phyloP scores from a whole-genome alignment of 495 filamentous ascomycete genomes.

The Xylaria acuta region DNA sequence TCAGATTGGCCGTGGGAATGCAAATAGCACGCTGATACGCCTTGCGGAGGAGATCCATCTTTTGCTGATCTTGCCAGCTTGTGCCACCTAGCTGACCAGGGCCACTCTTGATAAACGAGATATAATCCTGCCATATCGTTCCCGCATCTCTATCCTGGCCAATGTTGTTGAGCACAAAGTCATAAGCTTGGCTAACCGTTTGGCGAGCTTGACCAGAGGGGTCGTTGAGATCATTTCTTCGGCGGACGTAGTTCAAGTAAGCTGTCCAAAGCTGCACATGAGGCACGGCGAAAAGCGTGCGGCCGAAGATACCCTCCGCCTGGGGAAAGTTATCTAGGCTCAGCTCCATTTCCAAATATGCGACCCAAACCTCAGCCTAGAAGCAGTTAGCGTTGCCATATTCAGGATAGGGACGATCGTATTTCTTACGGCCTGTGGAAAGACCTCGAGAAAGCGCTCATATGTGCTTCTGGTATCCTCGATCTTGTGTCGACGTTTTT shows the following conservation, averaged over 20 bases:
- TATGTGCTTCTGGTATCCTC: conserved; percentile 82
- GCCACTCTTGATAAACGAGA: conserved; percentile 84
- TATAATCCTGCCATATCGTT: conserved; percentile 88
- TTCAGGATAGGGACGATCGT: neutral
- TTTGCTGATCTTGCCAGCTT: conserved; percentile 95
- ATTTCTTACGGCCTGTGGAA: conserved; percentile 84
- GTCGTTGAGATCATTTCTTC: conserved; percentile 86
- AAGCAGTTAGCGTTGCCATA: conserved; percentile 36
- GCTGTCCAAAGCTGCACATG: conserved; percentile 87
- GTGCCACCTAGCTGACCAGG: conserved; percentile 84
- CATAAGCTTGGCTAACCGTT: conserved; percentile 82
- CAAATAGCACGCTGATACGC: conserved; percentile 88
- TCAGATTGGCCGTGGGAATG: conserved; percentile 80
- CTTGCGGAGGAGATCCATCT: conserved; percentile 91
- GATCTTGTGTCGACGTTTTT: conserved; percentile 78
- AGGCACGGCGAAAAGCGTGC: conserved; percentile 72
- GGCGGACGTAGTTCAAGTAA: conserved; percentile 95
- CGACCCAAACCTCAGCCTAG: conserved; percentile 88
- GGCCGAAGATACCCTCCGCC: conserved; percentile 81
- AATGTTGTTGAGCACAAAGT: conserved; percentile 86
- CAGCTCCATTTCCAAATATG: conserved; percentile 86
- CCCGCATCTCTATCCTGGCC: conserved; percentile 93
- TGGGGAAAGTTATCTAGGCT: conserved; percentile 76
- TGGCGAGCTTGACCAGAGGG: conserved; percentile 73
- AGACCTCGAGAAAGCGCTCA: conserved; percentile 83